These are phyloP conservation scores for Calonectria hawksworthii DNA, from an alignment of 2,329 filamentous ascomycete genomes.

Conservation along the genomic window DNA sequence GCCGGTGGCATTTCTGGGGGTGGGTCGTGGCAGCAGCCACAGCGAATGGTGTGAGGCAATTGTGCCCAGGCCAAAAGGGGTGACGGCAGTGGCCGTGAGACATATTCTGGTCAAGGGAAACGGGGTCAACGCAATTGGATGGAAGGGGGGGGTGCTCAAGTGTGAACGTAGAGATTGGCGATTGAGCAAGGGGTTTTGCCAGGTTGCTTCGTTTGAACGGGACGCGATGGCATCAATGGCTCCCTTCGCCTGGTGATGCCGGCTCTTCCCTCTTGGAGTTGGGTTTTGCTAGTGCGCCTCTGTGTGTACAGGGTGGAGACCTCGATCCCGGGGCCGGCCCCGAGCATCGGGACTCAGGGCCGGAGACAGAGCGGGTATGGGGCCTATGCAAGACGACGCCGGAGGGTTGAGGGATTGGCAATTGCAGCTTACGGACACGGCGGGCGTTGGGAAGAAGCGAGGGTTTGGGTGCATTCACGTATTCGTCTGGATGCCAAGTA, in stretches of 20 bases:
- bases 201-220: constrained; percentile 7
- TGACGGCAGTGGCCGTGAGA: constrained; percentile 37
- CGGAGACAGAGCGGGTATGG: constrained; percentile 32
- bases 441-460: constrained; percentile 3
- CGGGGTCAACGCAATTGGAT: constrained; percentile 30
- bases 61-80: constrained; percentile 17
- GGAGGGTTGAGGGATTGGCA: not conserved
- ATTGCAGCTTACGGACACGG: constrained; percentile 6
- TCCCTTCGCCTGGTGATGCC: not conserved
- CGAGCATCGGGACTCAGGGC: constrained; percentile 30
- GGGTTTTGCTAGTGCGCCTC: constrained; percentile 10
- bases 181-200: constrained; percentile 27
- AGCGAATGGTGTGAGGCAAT: constrained; percentile 28
- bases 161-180: constrained; percentile 25
- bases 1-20: constrained; percentile 27
- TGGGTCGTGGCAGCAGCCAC: constrained; percentile 8
- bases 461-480: not conserved
- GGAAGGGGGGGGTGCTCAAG: not conserved
- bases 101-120: constrained; percentile 40
- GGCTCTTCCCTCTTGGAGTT: not conserved
- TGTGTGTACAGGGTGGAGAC: constrained; percentile 26
- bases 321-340: constrained; percentile 35
- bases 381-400: not conserved
- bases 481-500: constrained; percentile 2
- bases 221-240: constrained; percentile 7